phyloP scores from a whole-genome alignment of 345 rosid species.

The Noccaea bulbosa region DNA sequence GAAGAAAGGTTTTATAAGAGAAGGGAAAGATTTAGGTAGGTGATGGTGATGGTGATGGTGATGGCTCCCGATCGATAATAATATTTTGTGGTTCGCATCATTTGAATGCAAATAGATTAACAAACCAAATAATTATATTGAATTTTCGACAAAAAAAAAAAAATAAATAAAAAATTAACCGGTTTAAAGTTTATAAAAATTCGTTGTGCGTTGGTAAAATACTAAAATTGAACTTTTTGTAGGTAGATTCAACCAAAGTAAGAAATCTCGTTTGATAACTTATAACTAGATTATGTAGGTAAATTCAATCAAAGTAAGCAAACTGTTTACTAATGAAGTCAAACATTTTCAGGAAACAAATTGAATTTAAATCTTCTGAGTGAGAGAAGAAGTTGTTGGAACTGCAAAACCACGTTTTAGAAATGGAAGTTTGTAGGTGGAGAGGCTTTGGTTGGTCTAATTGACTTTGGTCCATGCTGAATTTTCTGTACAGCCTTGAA shows the following conservation, averaged over 20 bases:
- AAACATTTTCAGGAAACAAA: too few species aligned
- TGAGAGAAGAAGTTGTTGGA: conserved; percentile 5
- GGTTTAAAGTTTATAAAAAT: background rate
- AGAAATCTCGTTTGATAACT: background rate
- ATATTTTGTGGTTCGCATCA: background rate
- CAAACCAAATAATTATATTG: background rate
- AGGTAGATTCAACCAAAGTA: too few species aligned
- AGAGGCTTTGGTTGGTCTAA: conserved; percentile 20
- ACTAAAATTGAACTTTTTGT: too few species aligned
- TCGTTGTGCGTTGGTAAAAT: background rate
- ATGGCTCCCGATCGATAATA: background rate
- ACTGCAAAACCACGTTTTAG: conserved; percentile 35
- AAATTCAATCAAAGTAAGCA: background rate
- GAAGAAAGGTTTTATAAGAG: conserved; percentile 20
- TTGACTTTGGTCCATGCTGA: conserved; percentile 31
- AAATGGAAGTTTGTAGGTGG: conserved; percentile 39
- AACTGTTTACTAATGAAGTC: too few species aligned
- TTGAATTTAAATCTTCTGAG: background rate
- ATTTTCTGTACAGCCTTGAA: conserved; percentile 14
- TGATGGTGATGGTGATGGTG: background rate
- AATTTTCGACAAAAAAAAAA: background rate
- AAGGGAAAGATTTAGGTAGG: conserved; percentile 12
- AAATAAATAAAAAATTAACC: background rate
- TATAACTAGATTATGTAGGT: background rate
- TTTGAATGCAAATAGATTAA: background rate